Percentiles rank a stretch among this genome's conserved stretches.
phyloP scores from a whole-genome alignment of 129 eudicot species.

The Artemisia tridentata region DNA sequence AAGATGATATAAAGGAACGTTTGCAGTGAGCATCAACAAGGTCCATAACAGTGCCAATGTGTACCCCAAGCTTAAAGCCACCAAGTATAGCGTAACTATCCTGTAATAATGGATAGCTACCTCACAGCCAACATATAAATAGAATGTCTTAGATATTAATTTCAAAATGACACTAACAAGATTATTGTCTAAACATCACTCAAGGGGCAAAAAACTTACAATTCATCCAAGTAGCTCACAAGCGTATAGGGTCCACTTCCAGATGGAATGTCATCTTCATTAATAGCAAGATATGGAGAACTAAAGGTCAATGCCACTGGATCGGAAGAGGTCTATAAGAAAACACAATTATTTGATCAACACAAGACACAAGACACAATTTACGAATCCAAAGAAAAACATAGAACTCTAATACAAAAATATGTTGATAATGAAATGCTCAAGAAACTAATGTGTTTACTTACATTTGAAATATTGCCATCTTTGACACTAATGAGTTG shows the following conservation, averaged over 20 bases:
- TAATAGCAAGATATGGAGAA: slow-evolving; percentile 52
- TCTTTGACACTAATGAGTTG: slow-evolving; percentile 61
- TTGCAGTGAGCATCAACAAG: too few species aligned
- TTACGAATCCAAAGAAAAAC: neutral
- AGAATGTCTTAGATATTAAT: neutral
- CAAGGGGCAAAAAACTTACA: slow-evolving; percentile 40
- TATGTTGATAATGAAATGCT: slow-evolving; percentile 1
- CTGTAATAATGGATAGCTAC: neutral
- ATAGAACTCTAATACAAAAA: slow-evolving; percentile 10
- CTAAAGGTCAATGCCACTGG: slow-evolving; percentile 50
- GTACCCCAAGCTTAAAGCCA: neutral
- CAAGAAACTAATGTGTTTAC: slow-evolving; percentile 23
- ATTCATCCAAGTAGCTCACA: slow-evolving; percentile 54
- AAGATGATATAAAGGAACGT: too few species aligned
- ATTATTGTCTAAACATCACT: slow-evolving; percentile 11
- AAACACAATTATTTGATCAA: slow-evolving; percentile 18
- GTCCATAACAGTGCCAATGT: neutral
- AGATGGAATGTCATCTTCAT: slow-evolving; percentile 54
- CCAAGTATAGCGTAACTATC: neutral
- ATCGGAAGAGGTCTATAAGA: slow-evolving; percentile 54
- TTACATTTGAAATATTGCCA: slow-evolving; percentile 51
- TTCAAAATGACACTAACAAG: neutral
- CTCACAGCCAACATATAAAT: slow-evolving; percentile 13
- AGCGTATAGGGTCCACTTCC: slow-evolving; percentile 71
- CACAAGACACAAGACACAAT: slow-evolving; percentile 5